phyloP scores from a whole-genome alignment of 1,284 basidiomycete genomes.

The Marasmius fiardii region DNA sequence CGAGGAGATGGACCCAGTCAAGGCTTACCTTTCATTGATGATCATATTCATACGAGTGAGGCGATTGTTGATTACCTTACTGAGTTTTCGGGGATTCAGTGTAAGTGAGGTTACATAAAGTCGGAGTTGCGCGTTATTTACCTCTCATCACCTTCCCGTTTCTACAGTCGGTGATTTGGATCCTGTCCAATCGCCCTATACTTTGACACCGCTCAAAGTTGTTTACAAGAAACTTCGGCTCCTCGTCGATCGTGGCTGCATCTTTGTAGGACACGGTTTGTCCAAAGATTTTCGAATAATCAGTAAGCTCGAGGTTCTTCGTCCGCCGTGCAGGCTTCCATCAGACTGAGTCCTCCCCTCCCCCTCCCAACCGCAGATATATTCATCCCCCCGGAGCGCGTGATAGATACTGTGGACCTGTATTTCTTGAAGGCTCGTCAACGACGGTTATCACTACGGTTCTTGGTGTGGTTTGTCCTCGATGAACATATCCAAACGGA shows the following conservation, averaged over 20 bases:
- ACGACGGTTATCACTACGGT: conserved; percentile 88
- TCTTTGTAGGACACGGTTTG: conserved; percentile 98
- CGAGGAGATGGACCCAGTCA: conserved; percentile 80
- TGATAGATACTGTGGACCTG: conserved; percentile 95
- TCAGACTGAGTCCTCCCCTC: too few species aligned
- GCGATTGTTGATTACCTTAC: conserved; percentile 95
- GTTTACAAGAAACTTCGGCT: conserved; percentile 98
- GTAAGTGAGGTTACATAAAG: conserved; percentile 41
- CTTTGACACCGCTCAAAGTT: conserved; percentile 90
- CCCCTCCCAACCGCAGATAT: conserved; percentile 61
- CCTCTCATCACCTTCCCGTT: neutral
- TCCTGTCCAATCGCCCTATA: conserved; percentile 78
- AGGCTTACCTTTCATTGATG: conserved; percentile 93
- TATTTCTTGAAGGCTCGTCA: conserved; percentile 84
- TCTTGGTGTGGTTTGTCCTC: conserved; percentile 92
- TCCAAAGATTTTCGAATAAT: conserved; percentile 99
- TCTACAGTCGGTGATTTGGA: conserved; percentile 86
- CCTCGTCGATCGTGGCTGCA: conserved; percentile 92
- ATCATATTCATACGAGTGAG: conserved; percentile 96
- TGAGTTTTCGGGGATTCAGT: conserved; percentile 93
- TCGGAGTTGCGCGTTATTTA: neutral
- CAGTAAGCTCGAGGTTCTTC: conserved; percentile 53
- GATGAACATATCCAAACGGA: conserved; percentile 91
- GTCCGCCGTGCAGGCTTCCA: too few species aligned
- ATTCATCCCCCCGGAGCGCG: conserved; percentile 91